A percentile compares a stretch with the other conserved stretches of the same genome.
phyloP scores from a whole-genome alignment of 371 early-diverging fungal genomes.

The Mucor saturninus region DNA sequence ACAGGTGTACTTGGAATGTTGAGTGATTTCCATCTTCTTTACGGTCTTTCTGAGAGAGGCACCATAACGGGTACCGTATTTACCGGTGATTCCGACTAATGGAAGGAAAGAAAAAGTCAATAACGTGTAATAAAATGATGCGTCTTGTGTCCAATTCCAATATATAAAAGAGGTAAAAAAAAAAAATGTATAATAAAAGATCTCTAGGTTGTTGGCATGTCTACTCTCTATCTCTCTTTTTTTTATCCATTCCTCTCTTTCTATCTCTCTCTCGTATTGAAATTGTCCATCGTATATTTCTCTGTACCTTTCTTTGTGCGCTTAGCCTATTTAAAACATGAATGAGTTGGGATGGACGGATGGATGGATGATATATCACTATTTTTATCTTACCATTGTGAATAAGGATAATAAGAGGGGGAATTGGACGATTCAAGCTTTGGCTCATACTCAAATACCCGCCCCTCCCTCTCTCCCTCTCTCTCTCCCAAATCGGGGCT shows the following conservation, averaged over 20 bases:
- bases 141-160: not conserved
- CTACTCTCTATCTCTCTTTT: not conserved
- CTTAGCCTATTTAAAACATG: slow-evolving; percentile 7
- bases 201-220: not conserved
- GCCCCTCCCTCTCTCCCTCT: too few species aligned
- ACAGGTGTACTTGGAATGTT: slow-evolving; percentile 99
- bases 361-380: slow-evolving; percentile 3
- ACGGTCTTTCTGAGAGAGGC: slow-evolving; percentile 99
- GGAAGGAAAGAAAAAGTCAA: not conserved
- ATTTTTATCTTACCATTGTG: slow-evolving; percentile 21
- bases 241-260: not conserved
- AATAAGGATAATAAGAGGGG: slow-evolving; percentile 28
- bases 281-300: not conserved
- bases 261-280: slow-evolving; percentile 2
- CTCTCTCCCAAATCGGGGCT: not conserved
- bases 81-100: slow-evolving; percentile 21
- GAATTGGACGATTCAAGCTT: slow-evolving; percentile 4
- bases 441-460: not conserved
- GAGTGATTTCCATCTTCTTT: slow-evolving; percentile 99
- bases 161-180: not conserved
- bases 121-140: not conserved
- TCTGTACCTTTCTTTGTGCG: slow-evolving; percentile 22
- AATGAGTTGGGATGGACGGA: not conserved
- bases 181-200: too few species aligned
- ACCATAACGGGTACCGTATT: slow-evolving; percentile 99